These are phyloP conservation scores for Aspergillus novoparasiticus DNA, from an alignment of 2,329 filamentous ascomycete species.

Conservation along the genomic window DNA sequence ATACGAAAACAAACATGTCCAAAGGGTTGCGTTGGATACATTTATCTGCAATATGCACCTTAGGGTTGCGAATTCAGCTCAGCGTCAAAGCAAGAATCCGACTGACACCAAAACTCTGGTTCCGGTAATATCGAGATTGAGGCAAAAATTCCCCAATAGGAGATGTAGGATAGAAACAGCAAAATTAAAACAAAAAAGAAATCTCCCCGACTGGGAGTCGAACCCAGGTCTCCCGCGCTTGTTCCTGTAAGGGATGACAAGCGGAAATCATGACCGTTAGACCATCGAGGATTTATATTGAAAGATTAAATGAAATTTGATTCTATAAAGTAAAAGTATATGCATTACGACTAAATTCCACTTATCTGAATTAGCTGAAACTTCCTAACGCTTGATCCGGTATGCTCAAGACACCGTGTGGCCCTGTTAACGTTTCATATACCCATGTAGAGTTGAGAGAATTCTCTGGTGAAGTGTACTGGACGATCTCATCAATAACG, in stretches of 20 bases:
- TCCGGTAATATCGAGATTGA: background rate
- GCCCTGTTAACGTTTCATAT: background rate
- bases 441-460: background rate
- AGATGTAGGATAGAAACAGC: background rate
- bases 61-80: no score
- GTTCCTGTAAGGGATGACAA: conserved; percentile 15
- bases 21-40: no score
- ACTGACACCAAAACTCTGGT: background rate
- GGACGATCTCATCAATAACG: background rate
- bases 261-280: conserved; percentile 21
- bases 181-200: background rate
- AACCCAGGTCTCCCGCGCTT: conserved; percentile 18
- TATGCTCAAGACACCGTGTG: background rate
- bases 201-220: conserved; percentile 17
- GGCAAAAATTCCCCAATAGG: background rate
- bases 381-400: no score
- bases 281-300: conserved; percentile 23
- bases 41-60: no score
- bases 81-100: background rate
- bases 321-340: background rate
- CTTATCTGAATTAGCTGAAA: no score
- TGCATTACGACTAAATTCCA: no score
- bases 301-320: accelerated
- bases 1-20: no score
- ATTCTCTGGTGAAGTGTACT: background rate